These are phyloP conservation scores for Penicillium rolfsii DNA, from an alignment of 2,329 filamentous ascomycete species.

Conservation along the genomic window DNA sequence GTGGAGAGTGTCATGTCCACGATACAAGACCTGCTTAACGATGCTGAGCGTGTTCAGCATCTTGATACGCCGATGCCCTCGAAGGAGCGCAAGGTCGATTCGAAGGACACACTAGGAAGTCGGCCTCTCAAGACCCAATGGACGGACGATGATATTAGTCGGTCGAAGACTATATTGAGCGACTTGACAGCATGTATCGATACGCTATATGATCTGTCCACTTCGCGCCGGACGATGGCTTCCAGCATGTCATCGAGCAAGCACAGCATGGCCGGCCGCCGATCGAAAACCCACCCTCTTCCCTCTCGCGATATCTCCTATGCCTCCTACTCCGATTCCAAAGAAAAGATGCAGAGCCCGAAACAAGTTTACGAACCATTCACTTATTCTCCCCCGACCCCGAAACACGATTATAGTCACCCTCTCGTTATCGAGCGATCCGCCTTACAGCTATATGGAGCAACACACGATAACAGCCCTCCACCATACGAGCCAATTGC, in stretches of 20 bases:
- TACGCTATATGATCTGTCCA: slow-evolving; percentile 65
- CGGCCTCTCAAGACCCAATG: slow-evolving; percentile 46
- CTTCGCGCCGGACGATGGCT: slow-evolving; percentile 55
- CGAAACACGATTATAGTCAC: slow-evolving; percentile 29
- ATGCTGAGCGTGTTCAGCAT: slow-evolving; percentile 62
- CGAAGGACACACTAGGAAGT: slow-evolving; percentile 37
- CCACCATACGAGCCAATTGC: slow-evolving; percentile 50
- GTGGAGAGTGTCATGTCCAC: slow-evolving; percentile 67
- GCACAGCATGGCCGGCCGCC: slow-evolving; percentile 29
- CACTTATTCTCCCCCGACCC: slow-evolving; percentile 31
- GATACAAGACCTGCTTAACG: slow-evolving; percentile 64
- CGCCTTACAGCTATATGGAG: slow-evolving; percentile 44
- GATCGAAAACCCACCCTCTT: slow-evolving; percentile 31
- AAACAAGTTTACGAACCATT: slow-evolving; percentile 31
- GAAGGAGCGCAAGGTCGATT: slow-evolving; percentile 41
- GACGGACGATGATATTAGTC: slow-evolving; percentile 56
- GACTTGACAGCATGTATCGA: slow-evolving; percentile 67
- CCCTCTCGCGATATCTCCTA: slow-evolving; percentile 37
- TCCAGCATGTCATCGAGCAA: slow-evolving; percentile 42
- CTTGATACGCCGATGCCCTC: slow-evolving; percentile 44
- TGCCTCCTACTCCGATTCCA: slow-evolving; percentile 44
- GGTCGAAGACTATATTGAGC: slow-evolving; percentile 61
- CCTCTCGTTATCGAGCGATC: slow-evolving; percentile 45
- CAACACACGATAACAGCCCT: slow-evolving; percentile 45
- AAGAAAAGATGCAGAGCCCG: slow-evolving; percentile 30